Evolutionary conservation across 139 green algal genomes (phyloP).

Genomic region (Chlorella sorokiniana): DNA sequence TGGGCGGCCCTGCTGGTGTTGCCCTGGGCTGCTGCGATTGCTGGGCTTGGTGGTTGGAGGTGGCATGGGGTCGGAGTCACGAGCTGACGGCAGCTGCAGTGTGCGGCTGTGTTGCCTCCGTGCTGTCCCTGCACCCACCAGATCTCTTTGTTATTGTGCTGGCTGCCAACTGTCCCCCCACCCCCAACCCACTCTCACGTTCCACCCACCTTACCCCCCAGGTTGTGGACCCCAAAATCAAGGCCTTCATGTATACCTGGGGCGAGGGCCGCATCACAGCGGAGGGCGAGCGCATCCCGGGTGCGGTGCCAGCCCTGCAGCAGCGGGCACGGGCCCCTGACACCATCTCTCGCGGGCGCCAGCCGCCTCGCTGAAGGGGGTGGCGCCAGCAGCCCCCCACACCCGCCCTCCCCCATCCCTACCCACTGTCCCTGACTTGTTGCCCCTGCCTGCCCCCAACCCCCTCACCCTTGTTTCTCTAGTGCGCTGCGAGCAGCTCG

Average conservation of each 20-base stretch:
- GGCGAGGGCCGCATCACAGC: conserved; percentile 64
- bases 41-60: neutral
- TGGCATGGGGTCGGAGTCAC: neutral
- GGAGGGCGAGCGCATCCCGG: conserved; percentile 82
- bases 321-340: neutral
- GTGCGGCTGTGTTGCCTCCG: no score
- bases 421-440: neutral
- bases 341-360: neutral
- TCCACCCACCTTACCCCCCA: neutral
- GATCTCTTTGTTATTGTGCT: neutral
- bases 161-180: neutral
- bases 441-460: neutral
- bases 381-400: no score
- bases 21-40: no score
- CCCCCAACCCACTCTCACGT: neutral
- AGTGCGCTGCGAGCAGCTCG: conserved; percentile 45
- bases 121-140: no score
- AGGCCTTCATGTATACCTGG: conserved; percentile 82
- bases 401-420: neutral
- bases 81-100: no score
- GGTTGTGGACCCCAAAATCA: conserved; percentile 55
- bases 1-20: no score
- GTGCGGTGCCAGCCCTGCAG: neutral
- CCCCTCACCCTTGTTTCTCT: neutral
- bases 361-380: neutral